Base-by-base conservation (phyloP, 2,329 filamentous ascomycete species). In the Ceratocystis harringtonii region DNA sequence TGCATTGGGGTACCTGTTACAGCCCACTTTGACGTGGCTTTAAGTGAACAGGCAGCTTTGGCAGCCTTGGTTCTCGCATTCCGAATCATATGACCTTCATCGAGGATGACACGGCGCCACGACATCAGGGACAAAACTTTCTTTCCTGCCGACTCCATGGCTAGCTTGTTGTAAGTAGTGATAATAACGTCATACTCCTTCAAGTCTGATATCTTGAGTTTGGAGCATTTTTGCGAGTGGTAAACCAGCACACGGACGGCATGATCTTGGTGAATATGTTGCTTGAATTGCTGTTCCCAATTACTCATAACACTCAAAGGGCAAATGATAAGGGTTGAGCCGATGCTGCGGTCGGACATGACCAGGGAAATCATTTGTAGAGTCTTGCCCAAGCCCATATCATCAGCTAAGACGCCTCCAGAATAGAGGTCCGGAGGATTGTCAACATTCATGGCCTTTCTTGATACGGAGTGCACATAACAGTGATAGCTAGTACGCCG, bases 311-410 rank as follows among this genome's bases (percentile, higher is more conserved):
- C 90, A 63, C 86, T 87, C 5, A 95, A 81, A 0, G 91, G 91
- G 0, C 89, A 85, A 65, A 95, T 79, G 64, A 96, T 92, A 25
- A 96, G 79, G 0, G 90, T 95, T 1, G 85, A 77, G 2, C 84
- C 84, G 1, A 77, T 72, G 0, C 76, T 76, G 25, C 76, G 76
- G 5, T 79, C 79, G 3, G 78, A 78, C 62, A 92, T 76, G 65
- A 96, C 86, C 44, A 95, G 76, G 64, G 89, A 88, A 70, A 96
- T 92, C 61, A 91, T 81, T 72, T 95, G 88, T 7, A 96, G 79
- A 0, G 91, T 96, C 76, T 95, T 95, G 28, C 91, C 91, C 4
- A 96, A 76, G 2, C 91, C 91, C 92, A 96, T 96, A 71, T 96
- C 91, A 73, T 96, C 91, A 1, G 90, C 90, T 7, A 96, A 79